phyloP scores from a whole-genome alignment of 2,329 filamentous ascomycete genomes.

The Aspergillus hiratsukae region DNA sequence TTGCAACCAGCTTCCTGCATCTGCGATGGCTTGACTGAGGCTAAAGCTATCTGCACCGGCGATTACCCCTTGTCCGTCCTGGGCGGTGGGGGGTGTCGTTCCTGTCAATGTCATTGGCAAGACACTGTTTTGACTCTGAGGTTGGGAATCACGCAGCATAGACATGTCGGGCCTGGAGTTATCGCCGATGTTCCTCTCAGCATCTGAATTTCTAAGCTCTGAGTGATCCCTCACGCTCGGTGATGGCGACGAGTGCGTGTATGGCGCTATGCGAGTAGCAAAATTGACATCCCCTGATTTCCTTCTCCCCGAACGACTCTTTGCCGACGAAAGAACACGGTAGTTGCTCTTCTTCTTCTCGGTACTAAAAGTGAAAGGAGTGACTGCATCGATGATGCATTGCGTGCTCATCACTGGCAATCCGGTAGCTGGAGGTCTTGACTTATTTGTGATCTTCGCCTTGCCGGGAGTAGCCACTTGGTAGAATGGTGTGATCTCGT shows the following conservation, averaged over 20 bases:
- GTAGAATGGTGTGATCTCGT: constrained; percentile 29
- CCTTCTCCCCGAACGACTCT: constrained; percentile 7
- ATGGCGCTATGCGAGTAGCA: neutral
- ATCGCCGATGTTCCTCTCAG: constrained; percentile 8
- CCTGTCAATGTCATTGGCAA: constrained; percentile 31
- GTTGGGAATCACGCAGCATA: constrained; percentile 9
- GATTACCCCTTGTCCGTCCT: constrained; percentile 32
- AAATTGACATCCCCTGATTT: constrained; percentile 20
- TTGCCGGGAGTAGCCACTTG: constrained; percentile 15
- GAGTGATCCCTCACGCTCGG: neutral
- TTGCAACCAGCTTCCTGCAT: constrained; percentile 43
- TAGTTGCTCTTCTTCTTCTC: constrained; percentile 24
- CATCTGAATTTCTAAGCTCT: neutral
- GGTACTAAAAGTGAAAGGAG: constrained; percentile 37
- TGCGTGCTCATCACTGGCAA: constrained; percentile 36
- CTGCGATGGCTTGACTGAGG: constrained; percentile 41
- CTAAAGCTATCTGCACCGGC: constrained; percentile 36
- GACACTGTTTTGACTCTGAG: constrained; percentile 11
- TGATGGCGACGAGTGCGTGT: neutral
- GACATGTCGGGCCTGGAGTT: neutral
- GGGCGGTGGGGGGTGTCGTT: constrained; percentile 28
- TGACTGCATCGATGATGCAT: constrained; percentile 37
- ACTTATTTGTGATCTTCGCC: neutral
- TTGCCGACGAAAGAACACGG: constrained; percentile 3
- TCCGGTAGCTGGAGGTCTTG: constrained; percentile 8